Evolutionary conservation across 2,329 filamentous ascomycete species (phyloP).

Genomic region (Aspergillus costaricaensis): DNA sequence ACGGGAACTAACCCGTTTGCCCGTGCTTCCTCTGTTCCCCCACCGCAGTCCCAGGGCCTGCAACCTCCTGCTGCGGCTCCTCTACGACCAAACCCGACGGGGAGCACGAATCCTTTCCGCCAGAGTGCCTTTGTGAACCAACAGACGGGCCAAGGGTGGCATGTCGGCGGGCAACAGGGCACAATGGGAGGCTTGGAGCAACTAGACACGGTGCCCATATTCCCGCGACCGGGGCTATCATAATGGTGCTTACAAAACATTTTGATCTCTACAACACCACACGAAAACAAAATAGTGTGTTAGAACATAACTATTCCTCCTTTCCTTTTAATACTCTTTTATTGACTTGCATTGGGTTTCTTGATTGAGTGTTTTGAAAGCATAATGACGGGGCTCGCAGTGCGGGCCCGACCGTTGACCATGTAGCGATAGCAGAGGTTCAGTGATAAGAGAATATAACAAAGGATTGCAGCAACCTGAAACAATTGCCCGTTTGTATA

Average conservation of each 20-base stretch:
- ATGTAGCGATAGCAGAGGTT: conserved; percentile 21
- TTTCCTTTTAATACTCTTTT: conserved; percentile 5
- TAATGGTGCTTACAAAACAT: neutral
- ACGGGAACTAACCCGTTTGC: conserved; percentile 74
- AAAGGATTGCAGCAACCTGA: conserved; percentile 9
- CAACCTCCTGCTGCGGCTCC: conserved; percentile 44
- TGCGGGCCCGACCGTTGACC: conserved; percentile 15
- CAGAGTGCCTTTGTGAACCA: conserved; percentile 90
- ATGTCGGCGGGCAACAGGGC: conserved; percentile 68
- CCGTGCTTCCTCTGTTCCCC: conserved; percentile 51
- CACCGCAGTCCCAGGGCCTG: conserved; percentile 36
- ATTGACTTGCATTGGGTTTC: conserved; percentile 8
- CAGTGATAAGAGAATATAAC: conserved; percentile 13
- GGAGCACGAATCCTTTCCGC: conserved; percentile 91
- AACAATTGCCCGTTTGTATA: neutral
- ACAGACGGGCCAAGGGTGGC: conserved; percentile 84
- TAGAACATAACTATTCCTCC: neutral
- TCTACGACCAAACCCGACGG: conserved; percentile 75
- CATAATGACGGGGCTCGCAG: conserved; percentile 18
- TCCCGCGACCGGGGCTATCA: conserved; percentile 70
- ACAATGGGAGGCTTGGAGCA: conserved; percentile 77
- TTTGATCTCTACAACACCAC: neutral
- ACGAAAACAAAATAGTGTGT: neutral
- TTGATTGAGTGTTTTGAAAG: conserved; percentile 11
- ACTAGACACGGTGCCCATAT: conserved; percentile 77